Percentiles rank a stretch among this genome's conserved stretches.
phyloP scores from a whole-genome alignment of 768 basidiomycete species.

The Collybia nuda region DNA sequence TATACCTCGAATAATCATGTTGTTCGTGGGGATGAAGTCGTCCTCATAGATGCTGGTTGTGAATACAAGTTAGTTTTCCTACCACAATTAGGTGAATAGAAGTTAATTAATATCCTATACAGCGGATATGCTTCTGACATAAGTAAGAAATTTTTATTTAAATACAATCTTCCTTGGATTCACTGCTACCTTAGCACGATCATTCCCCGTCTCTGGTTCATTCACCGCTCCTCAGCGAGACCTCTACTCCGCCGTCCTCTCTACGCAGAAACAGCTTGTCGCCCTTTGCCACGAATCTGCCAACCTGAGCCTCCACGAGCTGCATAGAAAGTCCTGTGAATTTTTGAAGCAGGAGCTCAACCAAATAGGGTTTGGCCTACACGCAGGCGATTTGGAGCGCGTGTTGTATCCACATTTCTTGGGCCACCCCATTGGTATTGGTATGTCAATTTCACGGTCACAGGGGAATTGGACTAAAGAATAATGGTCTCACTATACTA shows the following conservation, averaged over 20 bases:
- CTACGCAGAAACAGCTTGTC: constrained; percentile 69
- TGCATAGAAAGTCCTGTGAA: constrained; percentile 74
- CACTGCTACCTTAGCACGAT: constrained; percentile 55
- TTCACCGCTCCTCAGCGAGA: constrained; percentile 82
- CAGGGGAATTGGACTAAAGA: neutral
- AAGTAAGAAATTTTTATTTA: constrained; percentile 45
- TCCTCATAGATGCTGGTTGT: constrained; percentile 90
- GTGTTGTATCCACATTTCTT: constrained; percentile 91
- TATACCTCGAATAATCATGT: constrained; percentile 91
- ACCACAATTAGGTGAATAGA: neutral
- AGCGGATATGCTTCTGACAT: constrained; percentile 96
- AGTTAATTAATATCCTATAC: constrained; percentile 1
- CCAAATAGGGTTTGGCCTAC: constrained; percentile 72
- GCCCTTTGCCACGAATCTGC: constrained; percentile 56
- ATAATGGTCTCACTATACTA: constrained; percentile 24
- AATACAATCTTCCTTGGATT: neutral
- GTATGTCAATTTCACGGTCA: constrained; percentile 36
- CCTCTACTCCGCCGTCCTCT: constrained; percentile 78
- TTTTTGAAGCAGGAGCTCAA: constrained; percentile 70
- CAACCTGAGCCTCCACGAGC: constrained; percentile 63
- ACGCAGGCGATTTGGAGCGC: constrained; percentile 61
- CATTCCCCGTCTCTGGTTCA: constrained; percentile 81
- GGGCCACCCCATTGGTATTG: constrained; percentile 90
- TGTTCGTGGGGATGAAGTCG: constrained; percentile 66
- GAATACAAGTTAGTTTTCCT: constrained; percentile 72